phyloP scores from a whole-genome alignment of 176 grass and related monocot species.

The Phragmites australis region DNA sequence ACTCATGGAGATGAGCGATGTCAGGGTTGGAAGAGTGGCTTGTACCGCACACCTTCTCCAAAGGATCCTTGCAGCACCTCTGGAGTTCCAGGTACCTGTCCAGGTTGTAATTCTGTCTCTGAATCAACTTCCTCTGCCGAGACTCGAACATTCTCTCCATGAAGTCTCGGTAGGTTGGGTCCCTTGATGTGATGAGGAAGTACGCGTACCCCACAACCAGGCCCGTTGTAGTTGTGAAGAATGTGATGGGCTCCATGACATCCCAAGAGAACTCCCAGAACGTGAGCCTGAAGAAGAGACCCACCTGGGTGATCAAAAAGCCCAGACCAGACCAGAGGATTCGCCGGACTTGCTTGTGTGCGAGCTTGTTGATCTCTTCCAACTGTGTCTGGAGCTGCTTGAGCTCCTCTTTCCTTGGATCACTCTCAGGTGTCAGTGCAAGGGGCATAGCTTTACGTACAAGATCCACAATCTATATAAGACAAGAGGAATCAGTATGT shows the following conservation, averaged over 20 bases:
- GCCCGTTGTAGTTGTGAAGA: conserved; percentile 77
- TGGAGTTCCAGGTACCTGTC: conserved; percentile 82
- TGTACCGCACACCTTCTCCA: conserved; percentile 55
- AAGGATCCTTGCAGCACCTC: conserved; percentile 75
- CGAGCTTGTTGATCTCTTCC: conserved; percentile 77
- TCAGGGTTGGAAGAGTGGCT: conserved; percentile 36
- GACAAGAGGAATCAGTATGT: conserved; percentile 6
- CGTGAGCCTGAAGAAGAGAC: conserved; percentile 90
- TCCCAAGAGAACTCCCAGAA: conserved; percentile 99
- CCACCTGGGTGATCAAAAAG: conserved; percentile 69
- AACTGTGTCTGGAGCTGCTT: conserved; percentile 66
- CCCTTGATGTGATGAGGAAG: conserved; percentile 94
- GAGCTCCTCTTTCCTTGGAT: conserved; percentile 86
- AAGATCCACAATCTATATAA: conserved; percentile 76
- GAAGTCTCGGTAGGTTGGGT: conserved; percentile 90
- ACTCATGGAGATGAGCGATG: conserved; percentile 52
- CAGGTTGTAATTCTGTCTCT: conserved; percentile 70
- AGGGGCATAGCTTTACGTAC: conserved; percentile 82
- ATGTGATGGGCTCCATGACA: conserved; percentile 97
- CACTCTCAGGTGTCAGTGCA: conserved; percentile 59
- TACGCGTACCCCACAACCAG: conserved; percentile 80
- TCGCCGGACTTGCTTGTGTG: conserved; percentile 87
- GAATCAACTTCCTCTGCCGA: conserved; percentile 73
- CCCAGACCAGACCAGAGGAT: conserved; percentile 89
- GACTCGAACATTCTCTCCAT: conserved; percentile 86